Evolutionary conservation across 441 rosid species (phyloP), one percentile per base, ranked within the genome.

Genomic region (Brassica balearica): DNA sequence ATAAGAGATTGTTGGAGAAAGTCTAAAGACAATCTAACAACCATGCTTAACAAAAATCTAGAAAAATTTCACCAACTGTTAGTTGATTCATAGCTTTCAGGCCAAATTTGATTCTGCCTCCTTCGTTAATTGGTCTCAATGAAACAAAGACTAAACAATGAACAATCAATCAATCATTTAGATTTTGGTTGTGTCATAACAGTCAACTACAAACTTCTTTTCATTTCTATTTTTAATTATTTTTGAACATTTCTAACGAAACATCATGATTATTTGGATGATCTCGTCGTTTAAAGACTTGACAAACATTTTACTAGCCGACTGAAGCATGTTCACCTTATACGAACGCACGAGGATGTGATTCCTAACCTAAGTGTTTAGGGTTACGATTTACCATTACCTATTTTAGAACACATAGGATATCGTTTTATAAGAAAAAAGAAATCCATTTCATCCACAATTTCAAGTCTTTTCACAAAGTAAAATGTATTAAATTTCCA

Each of bases 51-150:
- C 43, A 74, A 20, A 64, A 63, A 62, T 69, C 56, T 12, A 80
- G 82, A 69, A 64, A 55, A 41, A 19, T 1, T 2, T 74, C 79
- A 80, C 71, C 82, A 80, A 80, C 79, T 80, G 82, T 80, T 80
- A 80, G 82, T 80, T 80, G 82, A 74, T 80, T 80, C 76, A 70
- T 75, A 74, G 71, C 76, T 80, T 74, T 80, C 82, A 74, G 23
- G 72, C 46, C 71, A 69, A 58, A n/a, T 6, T 74, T 74, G 79
- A 80, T 74, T 65, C 72, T 43, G 79, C 72, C 67, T 27, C 63
- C 41, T 62, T 62, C 60, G 71, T 62, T 73, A 11, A 53, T 73
- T 68, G 53, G 78, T 68, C 78, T 79, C 51, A 1, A 34, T 12
- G 36, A 69, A 80, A 69, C 66, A 38, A 41, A 74, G 22, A 27